A percentile compares a stretch with the other conserved stretches of the same genome.
Evolutionary conservation across 1,284 basidiomycete genomes (phyloP).

Genomic region (Prillingera fragicola): DNA sequence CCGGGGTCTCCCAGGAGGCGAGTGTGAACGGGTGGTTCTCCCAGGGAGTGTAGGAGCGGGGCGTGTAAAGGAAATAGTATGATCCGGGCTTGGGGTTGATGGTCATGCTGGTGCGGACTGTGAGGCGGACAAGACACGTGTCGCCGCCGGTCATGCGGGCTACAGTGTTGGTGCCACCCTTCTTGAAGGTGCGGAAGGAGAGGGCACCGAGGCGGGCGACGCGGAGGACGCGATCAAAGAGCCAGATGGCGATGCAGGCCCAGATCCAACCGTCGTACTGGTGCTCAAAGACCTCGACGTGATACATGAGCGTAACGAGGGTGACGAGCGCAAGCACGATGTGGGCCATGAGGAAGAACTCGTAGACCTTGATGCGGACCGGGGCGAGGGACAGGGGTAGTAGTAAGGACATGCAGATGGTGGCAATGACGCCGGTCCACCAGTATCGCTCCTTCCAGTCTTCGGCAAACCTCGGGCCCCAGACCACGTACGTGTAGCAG

Average conservation of each 20-base stretch:
- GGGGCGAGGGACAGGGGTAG: conserved; percentile 20
- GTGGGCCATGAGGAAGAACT: conserved; percentile 27
- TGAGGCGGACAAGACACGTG: conserved; percentile 25
- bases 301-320: conserved; percentile 21
- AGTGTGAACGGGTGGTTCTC: conserved; percentile 37
- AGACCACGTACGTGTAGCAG: conserved; percentile 10
- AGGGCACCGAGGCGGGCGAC: conserved; percentile 21
- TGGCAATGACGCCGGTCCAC: conserved; percentile 16
- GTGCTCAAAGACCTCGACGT: conserved; percentile 18
- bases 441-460: no score
- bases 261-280: conserved; percentile 24
- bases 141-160: conserved; percentile 11
- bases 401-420: conserved; percentile 17
- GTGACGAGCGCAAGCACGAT: conserved; percentile 20
- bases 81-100: conserved; percentile 22
- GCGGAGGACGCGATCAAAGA: conserved; percentile 27
- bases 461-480: conserved; percentile 9
- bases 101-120: conserved; percentile 16
- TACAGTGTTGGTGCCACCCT: conserved; percentile 15
- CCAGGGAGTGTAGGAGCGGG: conserved; percentile 22
- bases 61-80: conserved; percentile 33
- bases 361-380: conserved; percentile 20
- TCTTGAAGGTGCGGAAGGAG: conserved; percentile 17
- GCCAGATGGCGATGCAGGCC: conserved; percentile 28
- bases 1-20: conserved; percentile 15